A percentile compares a stretch with the other conserved stretches of the same genome.
phyloP scores from a whole-genome alignment of 2,329 filamentous ascomycete species.

The Colletotrichum sp. region DNA sequence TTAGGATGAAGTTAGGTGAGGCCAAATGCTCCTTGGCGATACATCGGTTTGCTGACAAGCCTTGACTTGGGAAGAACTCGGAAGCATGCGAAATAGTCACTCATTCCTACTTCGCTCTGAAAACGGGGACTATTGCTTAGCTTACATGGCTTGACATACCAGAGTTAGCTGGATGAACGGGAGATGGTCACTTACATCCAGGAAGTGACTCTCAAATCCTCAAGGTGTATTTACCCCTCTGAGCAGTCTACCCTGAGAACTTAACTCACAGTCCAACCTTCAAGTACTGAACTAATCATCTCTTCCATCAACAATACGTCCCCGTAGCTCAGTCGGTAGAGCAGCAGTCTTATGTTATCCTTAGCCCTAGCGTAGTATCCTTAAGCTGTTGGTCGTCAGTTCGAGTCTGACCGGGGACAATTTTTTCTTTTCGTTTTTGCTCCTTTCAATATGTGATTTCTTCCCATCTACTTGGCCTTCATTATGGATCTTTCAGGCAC shows the following conservation, averaged over 20 bases:
- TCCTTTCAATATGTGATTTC: background rate
- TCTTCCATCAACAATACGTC: background rate
- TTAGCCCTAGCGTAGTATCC: background rate
- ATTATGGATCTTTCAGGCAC: background rate
- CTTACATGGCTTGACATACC: rapidly evolving
- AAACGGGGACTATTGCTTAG: background rate
- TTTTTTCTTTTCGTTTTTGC: background rate
- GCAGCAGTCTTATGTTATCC: background rate
- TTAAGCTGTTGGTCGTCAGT: background rate
- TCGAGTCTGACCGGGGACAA: background rate
- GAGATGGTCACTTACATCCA: background rate
- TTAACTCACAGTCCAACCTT: background rate
- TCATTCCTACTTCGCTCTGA: background rate
- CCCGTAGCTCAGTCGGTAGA: background rate
- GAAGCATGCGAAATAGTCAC: rapidly evolving
- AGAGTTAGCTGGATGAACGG: background rate
- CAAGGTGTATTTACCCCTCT: background rate
- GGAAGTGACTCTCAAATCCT: background rate
- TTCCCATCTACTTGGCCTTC: background rate
- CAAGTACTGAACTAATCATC: background rate
- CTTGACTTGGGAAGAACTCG: background rate
- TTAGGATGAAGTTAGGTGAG: background rate
- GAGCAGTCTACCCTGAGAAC: background rate
- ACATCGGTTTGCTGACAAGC: background rate
- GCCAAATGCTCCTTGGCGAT: background rate